These are phyloP conservation scores for Rutstroemia sp. DNA, from an alignment of 2,329 filamentous ascomycete genomes.

Conservation along the genomic window DNA sequence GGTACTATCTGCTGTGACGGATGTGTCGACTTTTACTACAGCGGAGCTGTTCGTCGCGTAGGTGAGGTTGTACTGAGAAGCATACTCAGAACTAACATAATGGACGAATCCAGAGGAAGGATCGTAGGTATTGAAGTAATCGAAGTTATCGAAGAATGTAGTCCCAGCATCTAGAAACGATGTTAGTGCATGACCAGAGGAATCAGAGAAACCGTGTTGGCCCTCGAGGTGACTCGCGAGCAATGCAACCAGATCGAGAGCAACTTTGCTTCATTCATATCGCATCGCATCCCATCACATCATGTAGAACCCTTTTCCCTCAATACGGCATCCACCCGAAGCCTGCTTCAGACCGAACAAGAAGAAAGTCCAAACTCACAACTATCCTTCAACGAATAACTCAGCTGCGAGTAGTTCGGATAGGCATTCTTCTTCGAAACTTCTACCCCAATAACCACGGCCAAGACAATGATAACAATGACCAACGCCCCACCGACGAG, in stretches of 20 bases:
- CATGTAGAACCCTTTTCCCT: too few species aligned
- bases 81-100: conserved; percentile 31
- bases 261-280: not conserved
- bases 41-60: conserved; percentile 47
- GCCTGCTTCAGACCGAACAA: not conserved
- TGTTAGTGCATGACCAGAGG: conserved; percentile 1
- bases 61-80: conserved; percentile 49
- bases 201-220: not conserved
- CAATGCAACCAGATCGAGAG: not conserved
- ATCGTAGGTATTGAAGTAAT: conserved; percentile 37
- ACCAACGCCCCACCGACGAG: conserved; percentile 31
- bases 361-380: conserved; percentile 24
- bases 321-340: too few species aligned
- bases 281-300: not conserved
- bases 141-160: conserved; percentile 38
- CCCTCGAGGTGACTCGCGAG: not conserved
- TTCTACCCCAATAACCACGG: conserved; percentile 38
- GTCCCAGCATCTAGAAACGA: conserved; percentile 28
- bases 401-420: conserved; percentile 35
- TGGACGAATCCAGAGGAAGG: conserved; percentile 39
- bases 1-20: conserved; percentile 42
- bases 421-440: conserved; percentile 33
- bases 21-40: conserved; percentile 53
- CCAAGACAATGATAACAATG: conserved; percentile 38
- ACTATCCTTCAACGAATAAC: conserved; percentile 35